These are phyloP conservation scores for Neonectria faginata DNA, from an alignment of 2,329 filamentous ascomycete genomes.

Conservation along the genomic window DNA sequence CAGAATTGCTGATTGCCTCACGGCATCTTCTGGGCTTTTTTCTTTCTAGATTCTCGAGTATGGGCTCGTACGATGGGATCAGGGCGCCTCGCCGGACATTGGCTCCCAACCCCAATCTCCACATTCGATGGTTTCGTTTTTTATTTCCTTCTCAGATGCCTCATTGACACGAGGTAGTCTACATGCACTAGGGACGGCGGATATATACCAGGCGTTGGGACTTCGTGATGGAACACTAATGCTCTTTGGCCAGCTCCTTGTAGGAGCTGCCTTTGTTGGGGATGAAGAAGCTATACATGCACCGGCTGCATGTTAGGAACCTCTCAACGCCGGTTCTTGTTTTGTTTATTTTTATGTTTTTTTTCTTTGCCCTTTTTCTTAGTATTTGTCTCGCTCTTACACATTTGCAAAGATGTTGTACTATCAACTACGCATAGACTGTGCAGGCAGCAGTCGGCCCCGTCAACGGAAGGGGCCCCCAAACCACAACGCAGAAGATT, in stretches of 20 bases:
- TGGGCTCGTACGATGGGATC: slow-evolving; percentile 10
- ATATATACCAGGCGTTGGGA: slow-evolving; percentile 37
- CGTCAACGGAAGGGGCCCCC: slow-evolving; percentile 27
- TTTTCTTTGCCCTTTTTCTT: slow-evolving; percentile 20
- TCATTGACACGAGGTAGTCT: slow-evolving; percentile 31
- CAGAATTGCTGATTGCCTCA: slow-evolving; percentile 44
- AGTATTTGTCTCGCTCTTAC: slow-evolving; percentile 10
- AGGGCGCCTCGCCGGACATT: slow-evolving; percentile 16
- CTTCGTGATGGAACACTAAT: slow-evolving; percentile 27
- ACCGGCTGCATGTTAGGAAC: slow-evolving; percentile 37
- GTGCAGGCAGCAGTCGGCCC: slow-evolving; percentile 34
- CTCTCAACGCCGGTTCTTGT: slow-evolving; percentile 22
- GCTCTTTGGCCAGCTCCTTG: slow-evolving; percentile 5
- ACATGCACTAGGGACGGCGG: slow-evolving; percentile 33
- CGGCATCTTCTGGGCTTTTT: slow-evolving; percentile 37
- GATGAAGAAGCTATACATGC: slow-evolving; percentile 28
- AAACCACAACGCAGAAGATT: slow-evolving; percentile 14
- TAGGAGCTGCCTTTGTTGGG: slow-evolving; percentile 1
- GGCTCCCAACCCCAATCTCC: slow-evolving; percentile 13
- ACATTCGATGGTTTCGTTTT: slow-evolving; percentile 13
- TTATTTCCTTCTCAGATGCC: slow-evolving; percentile 30
- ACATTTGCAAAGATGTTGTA: slow-evolving; percentile 31
- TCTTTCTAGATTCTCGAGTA: slow-evolving; percentile 10
- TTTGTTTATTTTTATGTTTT: slow-evolving; percentile 21
- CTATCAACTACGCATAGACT: slow-evolving; percentile 34